A percentile compares a stretch with the other conserved stretches of the same genome.
These are phyloP conservation scores for Colletotrichum abscissum DNA, from an alignment of 2,329 filamentous ascomycete species.

Conservation along the genomic window DNA sequence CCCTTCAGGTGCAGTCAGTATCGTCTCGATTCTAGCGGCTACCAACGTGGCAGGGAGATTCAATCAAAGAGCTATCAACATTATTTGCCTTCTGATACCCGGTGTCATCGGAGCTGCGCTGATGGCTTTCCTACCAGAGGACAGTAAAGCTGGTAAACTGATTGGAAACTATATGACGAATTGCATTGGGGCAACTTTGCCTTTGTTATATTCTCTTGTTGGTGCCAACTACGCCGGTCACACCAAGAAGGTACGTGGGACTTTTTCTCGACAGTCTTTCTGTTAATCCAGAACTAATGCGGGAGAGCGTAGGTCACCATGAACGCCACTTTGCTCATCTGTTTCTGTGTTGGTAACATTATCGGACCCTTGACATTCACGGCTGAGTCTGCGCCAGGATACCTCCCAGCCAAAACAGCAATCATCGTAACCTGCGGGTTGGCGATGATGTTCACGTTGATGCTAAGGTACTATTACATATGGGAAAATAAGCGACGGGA, in stretches of 20 bases:
- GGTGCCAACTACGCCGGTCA: slow-evolving; percentile 75
- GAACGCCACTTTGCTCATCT: slow-evolving; percentile 51
- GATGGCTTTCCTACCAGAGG: slow-evolving; percentile 65
- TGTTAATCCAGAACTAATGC: too few species aligned
- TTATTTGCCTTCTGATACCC: slow-evolving; percentile 30
- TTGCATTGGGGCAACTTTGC: slow-evolving; percentile 74
- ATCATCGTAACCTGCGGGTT: slow-evolving; percentile 65
- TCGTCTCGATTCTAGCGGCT: slow-evolving; percentile 66
- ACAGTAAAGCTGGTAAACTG: slow-evolving; percentile 58
- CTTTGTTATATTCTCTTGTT: slow-evolving; percentile 75
- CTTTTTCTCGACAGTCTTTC: background rate
- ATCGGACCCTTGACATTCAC: slow-evolving; percentile 74
- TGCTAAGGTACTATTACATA: slow-evolving; percentile 18
- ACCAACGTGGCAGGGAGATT: slow-evolving; percentile 69
- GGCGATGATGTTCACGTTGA: slow-evolving; percentile 18
- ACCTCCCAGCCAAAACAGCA: slow-evolving; percentile 66
- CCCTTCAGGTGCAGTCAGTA: slow-evolving; percentile 72
- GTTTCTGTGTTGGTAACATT: slow-evolving; percentile 66
- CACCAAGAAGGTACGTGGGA: slow-evolving; percentile 64
- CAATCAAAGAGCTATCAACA: slow-evolving; percentile 61
- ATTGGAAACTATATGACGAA: slow-evolving; percentile 74
- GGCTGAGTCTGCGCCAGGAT: slow-evolving; percentile 66
- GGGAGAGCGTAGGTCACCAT: slow-evolving; percentile 58
- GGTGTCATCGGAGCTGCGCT: slow-evolving; percentile 63
- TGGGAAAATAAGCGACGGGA: slow-evolving; percentile 35